phyloP scores from a whole-genome alignment of 257 asterid genomes.

The Solanum microdontum region DNA sequence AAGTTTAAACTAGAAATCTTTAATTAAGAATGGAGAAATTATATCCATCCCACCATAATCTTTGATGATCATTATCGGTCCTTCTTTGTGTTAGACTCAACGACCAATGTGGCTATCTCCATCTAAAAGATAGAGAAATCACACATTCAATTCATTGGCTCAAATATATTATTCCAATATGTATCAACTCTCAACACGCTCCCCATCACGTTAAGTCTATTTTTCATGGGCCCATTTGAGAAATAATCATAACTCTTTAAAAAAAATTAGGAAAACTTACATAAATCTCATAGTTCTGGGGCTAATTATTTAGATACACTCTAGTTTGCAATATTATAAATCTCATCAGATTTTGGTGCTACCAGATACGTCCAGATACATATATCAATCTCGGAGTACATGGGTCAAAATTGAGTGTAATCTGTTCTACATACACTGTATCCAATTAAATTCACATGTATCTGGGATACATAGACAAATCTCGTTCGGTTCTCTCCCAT shows the following conservation, averaged over 20 bases:
- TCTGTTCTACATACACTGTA: too few species aligned
- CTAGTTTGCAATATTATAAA: too few species aligned
- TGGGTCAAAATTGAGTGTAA: not conserved
- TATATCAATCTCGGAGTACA: too few species aligned
- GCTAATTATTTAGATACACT: too few species aligned
- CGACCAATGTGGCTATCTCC: not conserved
- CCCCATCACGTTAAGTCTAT: not conserved
- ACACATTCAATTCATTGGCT: not conserved
- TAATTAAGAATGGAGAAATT: not conserved
- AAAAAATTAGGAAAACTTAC: too few species aligned
- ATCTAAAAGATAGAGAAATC: not conserved
- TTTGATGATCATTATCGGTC: not conserved
- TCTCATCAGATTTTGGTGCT: not conserved
- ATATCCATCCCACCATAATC: not conserved
- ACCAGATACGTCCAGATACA: too few species aligned
- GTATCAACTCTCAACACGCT: not conserved
- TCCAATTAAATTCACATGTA: not conserved
- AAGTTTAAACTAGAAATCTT: rapidly evolving
- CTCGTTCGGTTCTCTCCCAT: not conserved
- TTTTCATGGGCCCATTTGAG: not conserved
- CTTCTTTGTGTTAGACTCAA: not conserved
- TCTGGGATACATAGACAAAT: too few species aligned
- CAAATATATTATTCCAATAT: not conserved
- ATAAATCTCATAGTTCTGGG: not conserved
- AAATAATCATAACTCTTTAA: not conserved